These are phyloP conservation scores for Pseudogymnoascus sp. DNA, from an alignment of 2,329 filamentous ascomycete species.

Conservation along the genomic window DNA sequence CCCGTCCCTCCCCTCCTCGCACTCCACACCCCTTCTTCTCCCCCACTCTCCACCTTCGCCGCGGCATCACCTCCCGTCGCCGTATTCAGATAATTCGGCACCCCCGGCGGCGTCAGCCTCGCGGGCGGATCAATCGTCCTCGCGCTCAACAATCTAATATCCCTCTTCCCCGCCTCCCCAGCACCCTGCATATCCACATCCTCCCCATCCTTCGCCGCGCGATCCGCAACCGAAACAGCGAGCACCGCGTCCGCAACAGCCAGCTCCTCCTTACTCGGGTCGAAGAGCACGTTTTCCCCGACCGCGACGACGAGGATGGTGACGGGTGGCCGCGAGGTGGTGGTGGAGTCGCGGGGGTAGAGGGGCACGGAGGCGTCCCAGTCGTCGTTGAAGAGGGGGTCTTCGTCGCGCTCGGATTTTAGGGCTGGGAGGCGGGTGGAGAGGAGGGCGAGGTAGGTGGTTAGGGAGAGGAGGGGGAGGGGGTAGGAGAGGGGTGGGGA, in stretches of 20 bases:
- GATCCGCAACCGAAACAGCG: conserved; percentile 68
- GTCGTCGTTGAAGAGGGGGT: conserved; percentile 96
- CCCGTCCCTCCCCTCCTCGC: conserved; percentile 78
- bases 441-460: conserved; percentile 86
- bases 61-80: conserved; percentile 37
- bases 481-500: conserved; percentile 92
- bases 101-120: conserved; percentile 61
- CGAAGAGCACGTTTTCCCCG: conserved; percentile 84
- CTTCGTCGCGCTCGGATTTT: conserved; percentile 86
- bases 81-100: conserved; percentile 55
- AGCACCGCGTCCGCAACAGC: conserved; percentile 85
- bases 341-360: conserved; percentile 40
- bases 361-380: conserved; percentile 78
- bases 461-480: conserved; percentile 83
- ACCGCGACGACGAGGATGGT: conserved; percentile 86
- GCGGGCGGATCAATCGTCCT: conserved; percentile 69
- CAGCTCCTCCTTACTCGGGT: conserved; percentile 84
- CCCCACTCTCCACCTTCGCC: conserved; percentile 33
- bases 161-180: conserved; percentile 24
- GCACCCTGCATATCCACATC: conserved; percentile 35
- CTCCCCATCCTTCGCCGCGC: conserved; percentile 14
- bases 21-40: conserved; percentile 72
- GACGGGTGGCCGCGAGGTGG: conserved; percentile 60
- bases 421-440: conserved; percentile 76
- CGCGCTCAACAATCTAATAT: conserved; percentile 57